Conservation (phyloP, 208 protist species). For the Leishmania lainsoni region DNA sequence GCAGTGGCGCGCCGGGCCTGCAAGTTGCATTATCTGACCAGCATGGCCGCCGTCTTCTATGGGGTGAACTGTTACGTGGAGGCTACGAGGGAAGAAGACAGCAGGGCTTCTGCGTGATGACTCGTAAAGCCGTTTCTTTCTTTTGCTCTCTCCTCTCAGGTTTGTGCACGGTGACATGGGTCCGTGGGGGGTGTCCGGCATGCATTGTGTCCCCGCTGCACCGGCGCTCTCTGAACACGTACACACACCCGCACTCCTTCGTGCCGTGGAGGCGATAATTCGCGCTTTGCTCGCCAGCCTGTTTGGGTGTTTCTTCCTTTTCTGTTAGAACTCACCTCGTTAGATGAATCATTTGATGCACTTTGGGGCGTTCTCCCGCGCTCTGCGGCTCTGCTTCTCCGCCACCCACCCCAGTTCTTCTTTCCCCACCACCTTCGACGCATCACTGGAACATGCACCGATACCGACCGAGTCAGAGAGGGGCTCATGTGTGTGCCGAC, state of each 20-base stretch:
- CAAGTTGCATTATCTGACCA: slow-evolving; percentile 63
- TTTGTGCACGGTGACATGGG: background rate
- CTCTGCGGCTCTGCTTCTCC: background rate
- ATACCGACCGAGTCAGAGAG: background rate
- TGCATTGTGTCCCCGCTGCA: background rate
- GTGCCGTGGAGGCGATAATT: background rate
- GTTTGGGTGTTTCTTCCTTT: background rate
- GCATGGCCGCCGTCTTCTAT: slow-evolving; percentile 59
- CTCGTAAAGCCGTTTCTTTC: background rate
- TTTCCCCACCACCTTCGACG: background rate
- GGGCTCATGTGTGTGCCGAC: background rate
- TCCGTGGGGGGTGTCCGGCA: background rate
- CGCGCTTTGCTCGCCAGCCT: background rate
- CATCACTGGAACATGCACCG: background rate
- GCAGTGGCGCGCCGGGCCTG: slow-evolving; percentile 47
- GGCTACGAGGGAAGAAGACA: background rate
- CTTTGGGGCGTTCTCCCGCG: background rate
- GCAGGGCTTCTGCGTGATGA: background rate
- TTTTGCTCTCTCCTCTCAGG: slow-evolving; percentile 7
- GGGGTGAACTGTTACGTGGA: slow-evolving; percentile 42
- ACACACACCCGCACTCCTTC: background rate
- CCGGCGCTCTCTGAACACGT: background rate
- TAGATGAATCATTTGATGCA: background rate
- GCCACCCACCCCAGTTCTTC: background rate
- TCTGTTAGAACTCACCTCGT: background rate